phyloP scores from a whole-genome alignment of 495 filamentous ascomycete genomes.

The Neurospora cerealis region DNA sequence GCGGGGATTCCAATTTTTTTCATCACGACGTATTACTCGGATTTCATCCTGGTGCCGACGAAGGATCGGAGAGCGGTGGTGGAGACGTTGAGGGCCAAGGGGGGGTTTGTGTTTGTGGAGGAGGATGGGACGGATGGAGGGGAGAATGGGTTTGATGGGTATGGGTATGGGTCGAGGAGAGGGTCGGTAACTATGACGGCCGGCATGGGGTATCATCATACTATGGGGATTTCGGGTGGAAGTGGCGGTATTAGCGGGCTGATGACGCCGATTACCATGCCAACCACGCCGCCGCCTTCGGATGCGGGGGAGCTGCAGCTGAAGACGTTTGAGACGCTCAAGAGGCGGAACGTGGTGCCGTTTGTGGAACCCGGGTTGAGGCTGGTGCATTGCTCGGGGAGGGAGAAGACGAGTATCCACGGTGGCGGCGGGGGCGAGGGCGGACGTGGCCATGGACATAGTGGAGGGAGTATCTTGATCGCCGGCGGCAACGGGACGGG shows the following conservation, averaged over 20 bases:
- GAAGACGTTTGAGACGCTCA: slow-evolving; percentile 69
- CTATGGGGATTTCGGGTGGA: slow-evolving; percentile 35
- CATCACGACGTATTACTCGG: slow-evolving; percentile 95
- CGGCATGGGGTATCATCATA: slow-evolving; percentile 28
- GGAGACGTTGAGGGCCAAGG: slow-evolving; percentile 62
- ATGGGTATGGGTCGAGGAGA: not conserved
- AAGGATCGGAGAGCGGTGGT: slow-evolving; percentile 65
- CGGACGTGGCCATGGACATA: not conserved
- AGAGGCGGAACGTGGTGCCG: slow-evolving; percentile 62
- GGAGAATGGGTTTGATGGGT: not conserved
- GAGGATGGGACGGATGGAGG: slow-evolving; percentile 30
- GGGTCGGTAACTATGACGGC: not conserved
- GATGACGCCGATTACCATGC: slow-evolving; percentile 20
- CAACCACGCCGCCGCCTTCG: slow-evolving; percentile 67
- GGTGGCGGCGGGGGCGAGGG: slow-evolving; percentile 13
- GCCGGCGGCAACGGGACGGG: slow-evolving; percentile 3
- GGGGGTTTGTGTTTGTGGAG: slow-evolving; percentile 61
- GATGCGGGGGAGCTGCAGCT: slow-evolving; percentile 68
- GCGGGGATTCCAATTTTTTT: slow-evolving; percentile 96
- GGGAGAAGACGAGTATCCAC: slow-evolving; percentile 18
- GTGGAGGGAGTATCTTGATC: not conserved
- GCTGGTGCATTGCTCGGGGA: slow-evolving; percentile 76
- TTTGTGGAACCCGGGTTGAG: slow-evolving; percentile 56
- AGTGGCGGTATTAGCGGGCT: slow-evolving; percentile 1
- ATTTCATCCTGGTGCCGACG: slow-evolving; percentile 86